Evolutionary conservation across 2,329 filamentous ascomycete species (phyloP), one percentile per base, ranked within the genome.

Genomic region (Metarhizium album): DNA sequence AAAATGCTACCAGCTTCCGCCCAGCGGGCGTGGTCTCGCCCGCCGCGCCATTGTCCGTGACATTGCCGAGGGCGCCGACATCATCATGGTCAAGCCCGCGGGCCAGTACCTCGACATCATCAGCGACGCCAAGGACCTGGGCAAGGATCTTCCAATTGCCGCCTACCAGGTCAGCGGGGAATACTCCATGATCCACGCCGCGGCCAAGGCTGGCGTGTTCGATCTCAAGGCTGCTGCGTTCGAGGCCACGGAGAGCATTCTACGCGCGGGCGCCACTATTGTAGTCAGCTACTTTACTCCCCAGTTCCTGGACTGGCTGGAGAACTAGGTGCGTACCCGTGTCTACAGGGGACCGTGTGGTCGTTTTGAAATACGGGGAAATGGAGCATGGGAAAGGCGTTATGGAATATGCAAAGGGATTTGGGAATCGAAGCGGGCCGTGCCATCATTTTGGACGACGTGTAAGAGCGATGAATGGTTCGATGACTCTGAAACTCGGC

Each of bases 71-170:
- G 93, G 93, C 24, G 93, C 93, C 20, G 93, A 98, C 63, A 89
- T 96, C 59, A 95, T 98, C 70, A 96, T 98, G 91, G 93, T 98
- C 55, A 98, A 98, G 76, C 93, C 93, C 2, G 93, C 93, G 9
- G 87, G 87, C 60, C 89, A 91, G 68, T 98, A 95, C 67, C 78
- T 98, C 45, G 93, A 98, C 69, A 95, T 98, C 61, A 97, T 98
- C 67, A 89, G 87, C 58, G 93, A 98, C 64, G 93, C 93, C 49
- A 97, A 95, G 74, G 90, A 96, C 49, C 79, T 97, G 49, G 91
- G 88, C 53, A 86, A 84, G 64, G 90, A 97, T 67, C 77, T 97
- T 67, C 93, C 93, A 2, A 79, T 98, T 35, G 91, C 93, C 1
- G 91, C 93, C 22, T 98, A 98, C 68, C 93, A 98, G 67, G 93